phyloP scores from a whole-genome alignment of 805 yeast species.

The Candida namnaoensis region DNA sequence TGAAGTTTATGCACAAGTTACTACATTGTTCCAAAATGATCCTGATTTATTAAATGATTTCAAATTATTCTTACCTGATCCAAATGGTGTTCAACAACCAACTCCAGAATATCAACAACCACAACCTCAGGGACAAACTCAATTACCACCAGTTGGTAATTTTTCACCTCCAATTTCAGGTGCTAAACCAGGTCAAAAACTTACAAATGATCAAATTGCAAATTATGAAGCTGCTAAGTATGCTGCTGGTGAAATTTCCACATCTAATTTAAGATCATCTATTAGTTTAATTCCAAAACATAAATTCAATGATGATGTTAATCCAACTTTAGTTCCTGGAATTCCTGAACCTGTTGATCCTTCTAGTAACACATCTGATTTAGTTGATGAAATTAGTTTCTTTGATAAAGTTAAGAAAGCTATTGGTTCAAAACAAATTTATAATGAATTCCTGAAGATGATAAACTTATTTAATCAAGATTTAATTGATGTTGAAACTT shows the following conservation, averaged over 20 bases:
- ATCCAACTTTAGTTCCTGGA: constrained; percentile 74
- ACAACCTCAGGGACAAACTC: constrained; percentile 21
- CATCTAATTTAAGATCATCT: constrained; percentile 26
- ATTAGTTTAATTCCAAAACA: constrained; percentile 15
- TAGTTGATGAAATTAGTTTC: constrained; percentile 80
- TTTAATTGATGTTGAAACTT: constrained; percentile 71
- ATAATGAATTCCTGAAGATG: constrained; percentile 86
- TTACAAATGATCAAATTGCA: constrained; percentile 2
- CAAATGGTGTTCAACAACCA: constrained; percentile 19
- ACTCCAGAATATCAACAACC: constrained; percentile 5
- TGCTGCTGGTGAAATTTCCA: constrained; percentile 21
- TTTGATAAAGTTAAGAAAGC: constrained; percentile 88
- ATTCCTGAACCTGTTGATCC: constrained; percentile 75
- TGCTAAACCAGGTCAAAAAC: constrained; percentile 11
- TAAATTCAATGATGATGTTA: constrained; percentile 23
- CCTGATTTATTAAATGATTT: constrained; percentile 94
- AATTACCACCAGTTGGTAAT: constrained; percentile 83
- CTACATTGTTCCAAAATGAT: constrained; percentile 80
- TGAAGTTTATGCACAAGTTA: constrained; percentile 92
- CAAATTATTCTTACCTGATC: constrained; percentile 88
- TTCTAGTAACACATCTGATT: constrained; percentile 44
- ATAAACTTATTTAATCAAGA: constrained; percentile 86
- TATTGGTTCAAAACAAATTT: constrained; percentile 81
- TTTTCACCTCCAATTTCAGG: constrained; percentile 60
- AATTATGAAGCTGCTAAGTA: constrained; percentile 10